Conservation (phyloP, 2,329 filamentous ascomycete genomes). For the Diaporthe vexans region DNA sequence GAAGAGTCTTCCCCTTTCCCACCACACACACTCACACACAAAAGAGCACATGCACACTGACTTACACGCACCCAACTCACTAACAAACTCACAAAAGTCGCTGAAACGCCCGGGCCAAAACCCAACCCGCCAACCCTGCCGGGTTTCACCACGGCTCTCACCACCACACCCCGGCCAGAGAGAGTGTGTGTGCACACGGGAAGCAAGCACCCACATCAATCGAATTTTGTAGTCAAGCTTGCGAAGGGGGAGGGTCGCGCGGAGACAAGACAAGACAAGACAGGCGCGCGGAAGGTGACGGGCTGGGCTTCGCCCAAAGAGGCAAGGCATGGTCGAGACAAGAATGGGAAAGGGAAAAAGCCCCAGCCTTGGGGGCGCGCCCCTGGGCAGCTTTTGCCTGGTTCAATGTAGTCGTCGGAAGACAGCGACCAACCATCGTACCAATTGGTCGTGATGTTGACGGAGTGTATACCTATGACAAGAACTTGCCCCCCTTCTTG, state of each 20-base stretch:
- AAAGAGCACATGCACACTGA: neutral
- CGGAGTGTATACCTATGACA: too few species aligned
- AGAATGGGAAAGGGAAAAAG: neutral
- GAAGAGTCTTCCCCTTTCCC: neutral
- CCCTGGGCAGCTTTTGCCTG: neutral
- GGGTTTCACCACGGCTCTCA: conserved; percentile 17
- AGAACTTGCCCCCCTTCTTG: neutral
- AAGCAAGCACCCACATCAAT: neutral
- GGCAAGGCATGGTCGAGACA: neutral
- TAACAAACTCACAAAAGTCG: neutral
- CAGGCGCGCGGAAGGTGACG: neutral
- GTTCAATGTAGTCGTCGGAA: neutral
- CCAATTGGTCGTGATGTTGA: too few species aligned
- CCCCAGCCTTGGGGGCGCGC: neutral
- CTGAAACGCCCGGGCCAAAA: conserved; percentile 18
- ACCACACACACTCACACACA: neutral
- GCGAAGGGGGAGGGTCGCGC: neutral
- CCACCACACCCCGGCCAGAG: neutral
- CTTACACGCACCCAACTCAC: too few species aligned
- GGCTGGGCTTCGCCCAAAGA: conserved; percentile 9
- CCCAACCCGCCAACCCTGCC: neutral
- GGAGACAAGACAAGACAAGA: too few species aligned
- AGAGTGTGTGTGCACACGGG: neutral
- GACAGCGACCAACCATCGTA: neutral
- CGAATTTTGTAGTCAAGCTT: conserved; percentile 20